These are phyloP conservation scores for Trypanosoma cruzi DNA, from an alignment of 208 protist genomes.

Conservation along the genomic window DNA sequence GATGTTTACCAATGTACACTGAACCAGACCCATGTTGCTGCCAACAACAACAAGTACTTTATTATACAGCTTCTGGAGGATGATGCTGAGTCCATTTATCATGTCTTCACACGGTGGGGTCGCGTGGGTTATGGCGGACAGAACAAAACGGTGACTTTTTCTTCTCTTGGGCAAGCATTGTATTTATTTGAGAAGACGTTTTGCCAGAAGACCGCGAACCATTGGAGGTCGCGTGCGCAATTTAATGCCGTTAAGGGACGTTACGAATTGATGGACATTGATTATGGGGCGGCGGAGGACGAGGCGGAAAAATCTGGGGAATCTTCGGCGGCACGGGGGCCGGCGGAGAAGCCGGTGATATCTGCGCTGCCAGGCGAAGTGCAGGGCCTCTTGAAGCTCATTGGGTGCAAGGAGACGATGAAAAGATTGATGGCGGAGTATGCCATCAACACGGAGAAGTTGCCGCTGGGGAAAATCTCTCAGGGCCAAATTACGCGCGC, in stretches of 20 bases:
- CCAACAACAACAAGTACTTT: constrained; percentile 92
- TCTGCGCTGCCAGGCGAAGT: constrained; percentile 47
- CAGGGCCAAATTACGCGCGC: constrained; percentile 72
- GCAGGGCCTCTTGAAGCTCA: constrained; percentile 69
- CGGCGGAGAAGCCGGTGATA: constrained; percentile 13
- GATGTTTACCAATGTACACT: constrained; percentile 78
- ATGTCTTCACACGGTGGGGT: constrained; percentile 82
- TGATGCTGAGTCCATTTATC: constrained; percentile 36
- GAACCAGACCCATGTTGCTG: constrained; percentile 78
- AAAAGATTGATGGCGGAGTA: constrained; percentile 69
- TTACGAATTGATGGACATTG: constrained; percentile 85
- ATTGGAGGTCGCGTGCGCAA: constrained; percentile 35
- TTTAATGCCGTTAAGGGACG: constrained; percentile 63
- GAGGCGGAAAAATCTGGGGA: constrained; percentile 19
- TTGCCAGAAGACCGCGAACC: constrained; percentile 63
- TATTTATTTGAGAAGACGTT: constrained; percentile 51
- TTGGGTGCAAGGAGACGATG: constrained; percentile 64
- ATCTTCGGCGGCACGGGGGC: no score
- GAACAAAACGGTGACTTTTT: constrained; percentile 38
- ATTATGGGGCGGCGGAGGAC: constrained; percentile 45
- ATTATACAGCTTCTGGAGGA: constrained; percentile 83
- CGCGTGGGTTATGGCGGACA: constrained; percentile 72
- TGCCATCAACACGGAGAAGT: constrained; percentile 71
- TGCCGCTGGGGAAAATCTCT: constrained; percentile 86
- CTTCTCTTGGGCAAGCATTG: constrained; percentile 33